Conservation (phyloP, 352 stramenopile genomes). For the Pythium inflatum region DNA sequence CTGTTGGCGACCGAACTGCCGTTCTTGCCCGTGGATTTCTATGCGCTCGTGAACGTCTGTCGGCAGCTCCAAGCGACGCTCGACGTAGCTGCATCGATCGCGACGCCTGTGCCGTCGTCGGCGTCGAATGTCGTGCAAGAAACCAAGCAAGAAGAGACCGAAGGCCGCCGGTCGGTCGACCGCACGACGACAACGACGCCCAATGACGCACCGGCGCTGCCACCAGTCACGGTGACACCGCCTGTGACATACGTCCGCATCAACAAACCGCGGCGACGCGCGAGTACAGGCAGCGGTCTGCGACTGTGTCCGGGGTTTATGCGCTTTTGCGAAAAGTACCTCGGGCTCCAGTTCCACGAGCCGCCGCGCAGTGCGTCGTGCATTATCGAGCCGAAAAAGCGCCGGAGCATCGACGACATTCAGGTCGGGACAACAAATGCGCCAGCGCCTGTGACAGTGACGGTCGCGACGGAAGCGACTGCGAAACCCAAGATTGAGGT, state of each 20-base stretch:
- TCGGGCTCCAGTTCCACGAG: slow-evolving; percentile 37
- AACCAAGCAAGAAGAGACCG: too few relatives aligned
- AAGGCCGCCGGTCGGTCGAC: too few relatives aligned
- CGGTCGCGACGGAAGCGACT: too few relatives aligned
- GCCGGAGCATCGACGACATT: slow-evolving; percentile 32
- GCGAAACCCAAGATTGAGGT: slow-evolving; percentile 45
- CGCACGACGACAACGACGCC: not conserved
- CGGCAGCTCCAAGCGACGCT: slow-evolving; percentile 58
- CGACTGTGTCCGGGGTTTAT: slow-evolving; percentile 68
- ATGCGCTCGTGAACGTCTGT: slow-evolving; percentile 69
- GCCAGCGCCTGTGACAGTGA: not conserved
- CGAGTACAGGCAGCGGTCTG: slow-evolving; percentile 44
- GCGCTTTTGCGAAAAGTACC: slow-evolving; percentile 71
- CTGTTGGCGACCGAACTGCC: slow-evolving; percentile 65
- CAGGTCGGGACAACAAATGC: slow-evolving; percentile 11
- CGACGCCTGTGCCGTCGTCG: slow-evolving; percentile 27
- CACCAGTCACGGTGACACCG: slow-evolving; percentile 9
- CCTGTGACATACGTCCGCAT: not conserved
- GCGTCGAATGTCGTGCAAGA: slow-evolving; percentile 25
- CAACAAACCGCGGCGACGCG: slow-evolving; percentile 21
- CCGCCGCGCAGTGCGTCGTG: not conserved
- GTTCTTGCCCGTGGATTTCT: slow-evolving; percentile 82
- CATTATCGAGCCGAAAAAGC: slow-evolving; percentile 28
- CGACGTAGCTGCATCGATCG: slow-evolving; percentile 33
- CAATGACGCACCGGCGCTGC: too few relatives aligned